Conservation (phyloP, 2,329 filamentous ascomycete genomes). For the Cryphonectria radicalis region DNA sequence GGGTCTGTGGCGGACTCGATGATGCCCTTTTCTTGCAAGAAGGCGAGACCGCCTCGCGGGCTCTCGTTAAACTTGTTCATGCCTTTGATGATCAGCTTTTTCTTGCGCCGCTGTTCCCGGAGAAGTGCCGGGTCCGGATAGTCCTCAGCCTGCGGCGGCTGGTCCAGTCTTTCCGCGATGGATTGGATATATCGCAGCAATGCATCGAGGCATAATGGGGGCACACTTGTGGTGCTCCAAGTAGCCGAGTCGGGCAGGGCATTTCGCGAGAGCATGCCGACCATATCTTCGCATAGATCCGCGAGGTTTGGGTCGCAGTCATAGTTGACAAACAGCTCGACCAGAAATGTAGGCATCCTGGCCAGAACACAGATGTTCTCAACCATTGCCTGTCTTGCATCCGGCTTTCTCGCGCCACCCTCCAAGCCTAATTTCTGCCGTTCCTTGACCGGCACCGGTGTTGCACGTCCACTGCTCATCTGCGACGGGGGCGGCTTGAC, state of each 20-base stretch:
- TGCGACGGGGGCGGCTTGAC: conserved; percentile 79
- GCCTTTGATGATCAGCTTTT: conserved; percentile 87
- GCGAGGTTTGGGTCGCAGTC: conserved; percentile 92
- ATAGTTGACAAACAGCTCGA: conserved; percentile 96
- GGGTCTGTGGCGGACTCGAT: conserved; percentile 78
- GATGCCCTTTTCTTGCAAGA: conserved; percentile 82
- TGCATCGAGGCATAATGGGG: conserved; percentile 90
- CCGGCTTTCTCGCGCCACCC: conserved; percentile 87
- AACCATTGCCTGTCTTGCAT: conserved; percentile 97
- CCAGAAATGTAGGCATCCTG: conserved; percentile 91
- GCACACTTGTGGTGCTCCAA: conserved; percentile 98
- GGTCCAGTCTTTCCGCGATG: conserved; percentile 82
- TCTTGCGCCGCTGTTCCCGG: conserved; percentile 74
- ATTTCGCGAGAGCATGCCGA: conserved; percentile 89
- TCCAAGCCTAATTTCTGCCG: conserved; percentile 91
- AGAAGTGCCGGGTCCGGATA: conserved; percentile 69
- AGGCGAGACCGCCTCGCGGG: conserved; percentile 86
- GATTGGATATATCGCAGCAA: conserved; percentile 90
- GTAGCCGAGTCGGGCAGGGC: conserved; percentile 96
- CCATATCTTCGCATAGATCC: conserved; percentile 93
- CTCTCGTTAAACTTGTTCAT: conserved; percentile 93
- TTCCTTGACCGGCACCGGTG: conserved; percentile 89
- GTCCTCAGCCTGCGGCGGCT: conserved; percentile 65
- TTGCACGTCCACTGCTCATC: conserved; percentile 77
- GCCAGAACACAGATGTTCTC: conserved; percentile 92